Percentiles rank a stretch among this genome's conserved stretches.
These are phyloP conservation scores for Picochlorum sp. DNA, from an alignment of 139 green algal species.

Conservation along the genomic window DNA sequence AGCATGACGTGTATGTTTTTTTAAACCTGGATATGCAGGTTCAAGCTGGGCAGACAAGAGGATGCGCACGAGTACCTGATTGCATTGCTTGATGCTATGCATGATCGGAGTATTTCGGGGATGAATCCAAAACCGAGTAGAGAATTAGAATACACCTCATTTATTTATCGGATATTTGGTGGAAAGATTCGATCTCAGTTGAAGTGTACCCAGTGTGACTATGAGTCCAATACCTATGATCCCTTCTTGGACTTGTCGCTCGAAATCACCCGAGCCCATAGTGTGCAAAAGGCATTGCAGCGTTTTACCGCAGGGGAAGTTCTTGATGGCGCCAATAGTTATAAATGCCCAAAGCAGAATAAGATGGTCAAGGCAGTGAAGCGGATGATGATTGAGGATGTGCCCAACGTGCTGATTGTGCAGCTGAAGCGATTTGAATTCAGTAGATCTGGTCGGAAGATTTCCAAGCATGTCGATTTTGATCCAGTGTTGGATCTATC, in stretches of 20 bases:
- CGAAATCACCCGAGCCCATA: slow-evolving; percentile 65
- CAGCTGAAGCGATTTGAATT: slow-evolving; percentile 90
- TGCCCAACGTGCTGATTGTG: slow-evolving; percentile 77
- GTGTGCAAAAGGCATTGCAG: slow-evolving; percentile 47
- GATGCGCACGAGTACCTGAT: slow-evolving; percentile 86
- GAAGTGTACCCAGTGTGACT: slow-evolving; percentile 71
- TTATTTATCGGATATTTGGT: slow-evolving; percentile 87
- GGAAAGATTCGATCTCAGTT: slow-evolving; percentile 79
- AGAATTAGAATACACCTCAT: slow-evolving; percentile 56
- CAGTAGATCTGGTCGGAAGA: slow-evolving; percentile 66
- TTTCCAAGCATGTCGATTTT: slow-evolving; percentile 78
- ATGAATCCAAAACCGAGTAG: slow-evolving; percentile 48
- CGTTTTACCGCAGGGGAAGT: slow-evolving; percentile 67
- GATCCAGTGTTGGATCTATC: slow-evolving; percentile 60
- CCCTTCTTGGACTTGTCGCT: slow-evolving; percentile 86
- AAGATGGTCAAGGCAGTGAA: slow-evolving; percentile 63
- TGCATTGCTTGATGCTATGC: slow-evolving; percentile 81
- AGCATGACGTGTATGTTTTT: too few species aligned
- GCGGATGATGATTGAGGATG: slow-evolving; percentile 64
- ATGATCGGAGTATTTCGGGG: slow-evolving; percentile 54
- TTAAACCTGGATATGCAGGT: slow-evolving; percentile 40
- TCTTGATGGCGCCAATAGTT: slow-evolving; percentile 83
- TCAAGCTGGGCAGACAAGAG: slow-evolving; percentile 76
- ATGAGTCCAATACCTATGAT: slow-evolving; percentile 76
- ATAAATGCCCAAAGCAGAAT: slow-evolving; percentile 72